Evolutionary conservation across 225 moss, liverwort and hornwort genomes (phyloP).

Genomic region (Sphagnum contortum): DNA sequence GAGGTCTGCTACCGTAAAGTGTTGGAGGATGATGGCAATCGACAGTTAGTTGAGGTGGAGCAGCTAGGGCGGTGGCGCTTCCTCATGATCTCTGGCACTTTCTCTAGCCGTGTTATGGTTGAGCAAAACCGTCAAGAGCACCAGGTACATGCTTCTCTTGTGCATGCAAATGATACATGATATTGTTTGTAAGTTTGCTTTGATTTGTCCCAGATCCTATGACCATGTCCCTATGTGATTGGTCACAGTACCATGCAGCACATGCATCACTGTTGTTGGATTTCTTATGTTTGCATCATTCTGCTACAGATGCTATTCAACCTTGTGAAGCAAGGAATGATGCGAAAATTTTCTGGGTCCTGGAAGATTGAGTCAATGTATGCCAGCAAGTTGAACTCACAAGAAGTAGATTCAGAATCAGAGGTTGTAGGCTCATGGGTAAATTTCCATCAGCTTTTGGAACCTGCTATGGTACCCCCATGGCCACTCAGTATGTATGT

Average conservation of each 20-base stretch:
- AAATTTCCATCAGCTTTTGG: constrained; percentile 54
- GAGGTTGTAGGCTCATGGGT: constrained; percentile 64
- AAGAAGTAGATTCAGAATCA: constrained; percentile 12
- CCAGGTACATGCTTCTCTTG: constrained; percentile 14
- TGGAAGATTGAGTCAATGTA: constrained; percentile 76
- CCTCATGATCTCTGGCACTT: constrained; percentile 69
- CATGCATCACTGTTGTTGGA: not conserved
- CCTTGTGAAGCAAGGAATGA: constrained; percentile 70
- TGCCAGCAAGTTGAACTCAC: constrained; percentile 18
- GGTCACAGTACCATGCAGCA: not conserved
- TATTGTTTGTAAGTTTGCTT: not conserved
- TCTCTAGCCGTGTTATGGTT: constrained; percentile 64
- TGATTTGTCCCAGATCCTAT: not conserved
- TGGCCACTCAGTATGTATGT: constrained; percentile 76
- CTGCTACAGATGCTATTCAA: constrained; percentile 49
- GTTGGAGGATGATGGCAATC: constrained; percentile 79
- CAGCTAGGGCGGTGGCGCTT: constrained; percentile 88
- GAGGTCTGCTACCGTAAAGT: constrained; percentile 77
- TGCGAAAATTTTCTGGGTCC: constrained; percentile 69
- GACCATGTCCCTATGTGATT: not conserved
- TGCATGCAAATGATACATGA: not conserved
- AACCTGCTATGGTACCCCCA: constrained; percentile 72
- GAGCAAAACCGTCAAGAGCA: constrained; percentile 59
- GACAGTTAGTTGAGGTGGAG: constrained; percentile 88
- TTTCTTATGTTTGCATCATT: not conserved